phyloP scores from a whole-genome alignment of 768 basidiomycete species.

The Daedalea quercina region DNA sequence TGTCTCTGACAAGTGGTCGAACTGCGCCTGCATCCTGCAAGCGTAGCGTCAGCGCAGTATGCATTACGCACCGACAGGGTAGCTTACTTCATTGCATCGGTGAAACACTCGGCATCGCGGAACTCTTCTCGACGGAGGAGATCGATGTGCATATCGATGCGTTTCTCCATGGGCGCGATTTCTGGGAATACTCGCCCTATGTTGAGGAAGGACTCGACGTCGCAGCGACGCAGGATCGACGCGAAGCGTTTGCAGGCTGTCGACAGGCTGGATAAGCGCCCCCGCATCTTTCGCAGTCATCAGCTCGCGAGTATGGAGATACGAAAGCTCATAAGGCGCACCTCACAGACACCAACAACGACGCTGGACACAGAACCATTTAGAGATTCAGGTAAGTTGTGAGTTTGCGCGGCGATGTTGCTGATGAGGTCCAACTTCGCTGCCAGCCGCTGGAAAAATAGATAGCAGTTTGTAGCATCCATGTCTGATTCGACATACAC shows the following conservation, averaged over 20 bases:
- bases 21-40: slow-evolving; percentile 81
- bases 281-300: slow-evolving; percentile 55
- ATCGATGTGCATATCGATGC: slow-evolving; percentile 88
- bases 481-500: slow-evolving; percentile 85
- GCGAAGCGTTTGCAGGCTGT: slow-evolving; percentile 88
- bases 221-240: slow-evolving; percentile 71
- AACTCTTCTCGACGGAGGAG: slow-evolving; percentile 84
- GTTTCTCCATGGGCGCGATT: slow-evolving; percentile 81
- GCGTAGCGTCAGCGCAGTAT: background rate
- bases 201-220: slow-evolving; percentile 80
- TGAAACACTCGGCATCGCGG: slow-evolving; percentile 88
- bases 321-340: slow-evolving; percentile 26
- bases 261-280: slow-evolving; percentile 73
- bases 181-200: slow-evolving; percentile 82
- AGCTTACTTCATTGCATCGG: slow-evolving; percentile 79
- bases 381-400: slow-evolving; percentile 80
- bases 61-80: background rate
- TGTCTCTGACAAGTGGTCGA: slow-evolving; percentile 85
- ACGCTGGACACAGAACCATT: slow-evolving; percentile 76
- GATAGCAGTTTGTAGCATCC: slow-evolving; percentile 82
- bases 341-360: slow-evolving; percentile 94
- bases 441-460: slow-evolving; percentile 89
- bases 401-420: slow-evolving; percentile 71
- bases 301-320: background rate
- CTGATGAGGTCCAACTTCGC: slow-evolving; percentile 86